These are phyloP conservation scores for Lasiosphaeria hispida DNA, from an alignment of 495 filamentous ascomycete species.

Conservation along the genomic window DNA sequence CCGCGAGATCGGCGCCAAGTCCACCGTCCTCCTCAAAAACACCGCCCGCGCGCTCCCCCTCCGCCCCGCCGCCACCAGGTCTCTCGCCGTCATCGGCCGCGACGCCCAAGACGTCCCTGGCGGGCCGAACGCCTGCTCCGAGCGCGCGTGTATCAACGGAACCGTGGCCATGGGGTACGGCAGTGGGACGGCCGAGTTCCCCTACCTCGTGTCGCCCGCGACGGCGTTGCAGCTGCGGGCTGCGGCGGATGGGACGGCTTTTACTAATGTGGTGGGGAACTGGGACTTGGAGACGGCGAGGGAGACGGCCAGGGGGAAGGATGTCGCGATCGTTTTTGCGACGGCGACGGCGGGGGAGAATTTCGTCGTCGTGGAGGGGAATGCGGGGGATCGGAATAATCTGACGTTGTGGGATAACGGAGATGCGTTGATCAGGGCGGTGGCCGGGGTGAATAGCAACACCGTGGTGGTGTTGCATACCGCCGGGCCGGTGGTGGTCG, in stretches of 20 bases:
- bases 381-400: constrained; percentile 54
- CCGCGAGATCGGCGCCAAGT: constrained; percentile 56
- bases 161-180: constrained; percentile 58
- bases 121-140: constrained; percentile 44
- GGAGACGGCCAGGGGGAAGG: constrained; percentile 36
- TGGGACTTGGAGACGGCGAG: constrained; percentile 36
- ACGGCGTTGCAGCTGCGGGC: constrained; percentile 50
- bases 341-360: constrained; percentile 56
- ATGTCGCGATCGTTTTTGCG: constrained; percentile 55
- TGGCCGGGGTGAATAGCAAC: constrained; percentile 48
- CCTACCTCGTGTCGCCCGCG: constrained; percentile 56
- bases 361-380: constrained; percentile 56
- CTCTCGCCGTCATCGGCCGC: constrained; percentile 59
- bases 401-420: constrained; percentile 51
- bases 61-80: constrained; percentile 41
- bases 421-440: constrained; percentile 48
- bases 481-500: constrained; percentile 48
- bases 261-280: constrained; percentile 33
- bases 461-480: constrained; percentile 57
- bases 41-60: constrained; percentile 53
- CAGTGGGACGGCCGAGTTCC: constrained; percentile 65
- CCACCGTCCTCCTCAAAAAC: constrained; percentile 64
- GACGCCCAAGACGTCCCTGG: constrained; percentile 55
- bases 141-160: constrained; percentile 50
- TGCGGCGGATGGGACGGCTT: constrained; percentile 23